Evolutionary conservation across 2,329 filamentous ascomycete genomes (phyloP).

Genomic region (Cladosporium phlei): DNA sequence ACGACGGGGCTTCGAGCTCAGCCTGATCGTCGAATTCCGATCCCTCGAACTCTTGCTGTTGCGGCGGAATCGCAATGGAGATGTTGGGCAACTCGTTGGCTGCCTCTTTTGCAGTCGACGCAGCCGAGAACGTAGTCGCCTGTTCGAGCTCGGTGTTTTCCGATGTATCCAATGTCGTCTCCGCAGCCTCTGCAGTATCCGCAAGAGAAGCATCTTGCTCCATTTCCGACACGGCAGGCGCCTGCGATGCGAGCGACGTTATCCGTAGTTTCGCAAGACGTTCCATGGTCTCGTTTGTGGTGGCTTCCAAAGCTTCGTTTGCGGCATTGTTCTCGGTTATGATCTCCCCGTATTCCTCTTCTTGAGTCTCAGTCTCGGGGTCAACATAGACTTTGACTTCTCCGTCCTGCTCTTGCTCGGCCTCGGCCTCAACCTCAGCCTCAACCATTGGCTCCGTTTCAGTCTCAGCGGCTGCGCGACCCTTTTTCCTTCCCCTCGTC

Average conservation of each 20-base stretch:
- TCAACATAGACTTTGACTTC: too few species aligned
- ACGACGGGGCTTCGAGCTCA: conserved; percentile 15
- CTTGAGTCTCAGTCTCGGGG: conserved; percentile 35
- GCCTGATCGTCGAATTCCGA: neutral
- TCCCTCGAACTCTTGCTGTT: neutral
- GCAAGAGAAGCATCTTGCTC: too few species aligned
- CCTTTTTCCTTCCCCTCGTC: conserved; percentile 17
- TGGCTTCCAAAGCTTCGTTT: conserved; percentile 1
- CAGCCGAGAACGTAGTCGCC: neutral
- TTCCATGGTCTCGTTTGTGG: conserved; percentile 10
- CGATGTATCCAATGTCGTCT: neutral
- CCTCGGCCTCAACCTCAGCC: conserved; percentile 6
- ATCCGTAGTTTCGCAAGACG: conserved; percentile 4
- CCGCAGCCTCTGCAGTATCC: neutral
- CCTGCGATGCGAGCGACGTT: neutral
- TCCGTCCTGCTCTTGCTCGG: conserved; percentile 19
- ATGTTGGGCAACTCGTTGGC: neutral
- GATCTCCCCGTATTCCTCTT: conserved; percentile 27
- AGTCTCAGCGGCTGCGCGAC: neutral
- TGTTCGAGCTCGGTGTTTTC: neutral
- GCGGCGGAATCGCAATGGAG: neutral
- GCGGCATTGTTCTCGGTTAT: neutral
- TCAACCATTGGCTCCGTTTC: neutral
- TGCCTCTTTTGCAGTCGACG: neutral
- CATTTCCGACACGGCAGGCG: too few species aligned